Conservation (phyloP, 2,329 filamentous ascomycete genomes). For the Colletotrichum melonis region DNA sequence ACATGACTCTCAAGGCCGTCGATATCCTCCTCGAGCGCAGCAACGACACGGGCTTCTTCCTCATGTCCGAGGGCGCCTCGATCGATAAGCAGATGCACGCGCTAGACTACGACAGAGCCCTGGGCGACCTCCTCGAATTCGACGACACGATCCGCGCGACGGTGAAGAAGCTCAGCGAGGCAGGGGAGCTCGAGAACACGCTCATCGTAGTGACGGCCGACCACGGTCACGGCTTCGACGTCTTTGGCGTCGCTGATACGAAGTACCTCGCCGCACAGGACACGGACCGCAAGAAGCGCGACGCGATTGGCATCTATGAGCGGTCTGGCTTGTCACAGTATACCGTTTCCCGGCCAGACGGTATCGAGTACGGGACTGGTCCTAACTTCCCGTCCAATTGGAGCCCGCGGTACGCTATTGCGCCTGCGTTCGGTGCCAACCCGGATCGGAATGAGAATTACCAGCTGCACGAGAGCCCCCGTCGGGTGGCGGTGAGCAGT, state of each 20-base stretch:
- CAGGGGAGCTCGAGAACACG: conserved; percentile 78
- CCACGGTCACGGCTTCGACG: conserved; percentile 90
- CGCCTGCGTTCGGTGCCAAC: conserved; percentile 75
- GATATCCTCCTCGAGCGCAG: conserved; percentile 77
- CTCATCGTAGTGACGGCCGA: conserved; percentile 86
- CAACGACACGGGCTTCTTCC: conserved; percentile 80
- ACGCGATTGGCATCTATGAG: conserved; percentile 79
- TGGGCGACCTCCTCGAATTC: conserved; percentile 86
- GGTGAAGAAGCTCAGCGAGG: conserved; percentile 72
- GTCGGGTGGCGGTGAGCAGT: conserved; percentile 62
- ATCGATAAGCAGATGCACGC: conserved; percentile 93
- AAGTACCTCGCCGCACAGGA: conserved; percentile 76
- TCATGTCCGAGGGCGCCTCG: conserved; percentile 87
- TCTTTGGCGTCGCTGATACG: conserved; percentile 85
- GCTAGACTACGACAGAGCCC: conserved; percentile 86
- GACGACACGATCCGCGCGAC: conserved; percentile 85
- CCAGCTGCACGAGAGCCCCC: conserved; percentile 74
- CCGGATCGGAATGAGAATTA: conserved; percentile 86
- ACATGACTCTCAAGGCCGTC: conserved; percentile 90
- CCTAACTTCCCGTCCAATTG: conserved; percentile 85
- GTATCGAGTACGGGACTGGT: conserved; percentile 77
- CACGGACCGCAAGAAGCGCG: conserved; percentile 77
- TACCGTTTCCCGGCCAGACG: conserved; percentile 64
- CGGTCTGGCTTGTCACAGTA: conserved; percentile 83
- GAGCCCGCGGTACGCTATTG: conserved; percentile 88